phyloP scores from a whole-genome alignment of 768 basidiomycete species.

The Inosperma sp. region DNA sequence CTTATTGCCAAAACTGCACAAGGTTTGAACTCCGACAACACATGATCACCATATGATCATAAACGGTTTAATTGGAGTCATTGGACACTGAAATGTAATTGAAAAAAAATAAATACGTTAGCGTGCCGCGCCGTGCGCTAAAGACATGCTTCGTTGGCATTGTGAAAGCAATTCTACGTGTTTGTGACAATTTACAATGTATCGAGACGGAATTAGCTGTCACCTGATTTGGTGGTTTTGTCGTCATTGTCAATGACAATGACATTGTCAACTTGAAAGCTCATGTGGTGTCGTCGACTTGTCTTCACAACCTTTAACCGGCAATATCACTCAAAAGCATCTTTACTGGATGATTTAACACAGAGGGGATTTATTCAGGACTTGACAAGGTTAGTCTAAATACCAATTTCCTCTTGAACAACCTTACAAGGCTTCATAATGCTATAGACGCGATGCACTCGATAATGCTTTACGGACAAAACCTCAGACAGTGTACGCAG shows the following conservation, averaged over 20 bases:
- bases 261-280: neutral
- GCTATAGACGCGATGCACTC: constrained; percentile 40
- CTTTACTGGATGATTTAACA: constrained; percentile 40
- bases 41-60: constrained; percentile 1
- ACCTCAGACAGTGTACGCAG: constrained; percentile 68
- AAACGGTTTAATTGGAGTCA: no score
- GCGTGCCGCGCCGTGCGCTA: no score
- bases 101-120: no score
- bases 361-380: constrained; percentile 47
- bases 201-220: no score
- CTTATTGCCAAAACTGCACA: constrained; percentile 44
- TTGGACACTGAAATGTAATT: no score
- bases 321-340: constrained; percentile 13
- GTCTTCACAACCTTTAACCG: constrained; percentile 1
- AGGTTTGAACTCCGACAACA: constrained; percentile 27
- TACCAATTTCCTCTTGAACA: neutral
- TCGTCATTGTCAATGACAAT: no score
- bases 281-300: constrained; percentile 19
- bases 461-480: constrained; percentile 32
- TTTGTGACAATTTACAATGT: no score
- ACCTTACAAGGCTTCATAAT: neutral
- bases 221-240: no score
- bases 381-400: constrained; percentile 36
- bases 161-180: no score
- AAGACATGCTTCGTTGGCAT: no score